A percentile compares a stretch with the other conserved stretches of the same genome.
Conservation (phyloP, 768 basidiomycete genomes). For the Tricholoma bakamatsutake region DNA sequence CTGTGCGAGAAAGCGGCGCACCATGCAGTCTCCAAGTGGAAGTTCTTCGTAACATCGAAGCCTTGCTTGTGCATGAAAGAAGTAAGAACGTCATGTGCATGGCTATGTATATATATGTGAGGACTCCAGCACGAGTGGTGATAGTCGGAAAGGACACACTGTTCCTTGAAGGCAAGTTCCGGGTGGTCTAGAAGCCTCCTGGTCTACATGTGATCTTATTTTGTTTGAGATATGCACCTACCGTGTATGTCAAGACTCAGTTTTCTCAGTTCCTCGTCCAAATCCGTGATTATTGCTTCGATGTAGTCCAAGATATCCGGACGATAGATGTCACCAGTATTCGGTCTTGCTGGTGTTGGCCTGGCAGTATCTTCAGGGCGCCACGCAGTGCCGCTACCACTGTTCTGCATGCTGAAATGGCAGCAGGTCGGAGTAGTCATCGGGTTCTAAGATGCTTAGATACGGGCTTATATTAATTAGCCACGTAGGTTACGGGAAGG, state of each 20-base stretch:
- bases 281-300: constrained; percentile 43
- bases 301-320: constrained; percentile 57
- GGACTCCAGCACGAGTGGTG: background rate
- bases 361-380: constrained; percentile 30
- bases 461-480: no score
- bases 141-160: constrained; percentile 29
- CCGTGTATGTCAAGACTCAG: constrained; percentile 73
- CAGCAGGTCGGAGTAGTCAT: background rate
- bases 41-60: constrained; percentile 57
- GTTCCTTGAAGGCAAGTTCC: constrained; percentile 63
- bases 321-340: constrained; percentile 34
- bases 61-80: constrained; percentile 61
- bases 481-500: no score
- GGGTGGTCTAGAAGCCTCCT: constrained; percentile 46
- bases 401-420: background rate
- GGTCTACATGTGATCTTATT: background rate
- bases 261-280: constrained; percentile 48
- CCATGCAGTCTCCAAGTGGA: constrained; percentile 71
- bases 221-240: constrained; percentile 20
- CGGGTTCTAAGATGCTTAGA: no score
- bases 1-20: constrained; percentile 60
- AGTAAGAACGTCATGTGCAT: constrained; percentile 69
- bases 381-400: constrained; percentile 30
- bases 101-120: constrained; percentile 29
- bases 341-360: constrained; percentile 27